phyloP scores from a whole-genome alignment of 768 basidiomycete genomes.

The Jaapia argillacea region DNA sequence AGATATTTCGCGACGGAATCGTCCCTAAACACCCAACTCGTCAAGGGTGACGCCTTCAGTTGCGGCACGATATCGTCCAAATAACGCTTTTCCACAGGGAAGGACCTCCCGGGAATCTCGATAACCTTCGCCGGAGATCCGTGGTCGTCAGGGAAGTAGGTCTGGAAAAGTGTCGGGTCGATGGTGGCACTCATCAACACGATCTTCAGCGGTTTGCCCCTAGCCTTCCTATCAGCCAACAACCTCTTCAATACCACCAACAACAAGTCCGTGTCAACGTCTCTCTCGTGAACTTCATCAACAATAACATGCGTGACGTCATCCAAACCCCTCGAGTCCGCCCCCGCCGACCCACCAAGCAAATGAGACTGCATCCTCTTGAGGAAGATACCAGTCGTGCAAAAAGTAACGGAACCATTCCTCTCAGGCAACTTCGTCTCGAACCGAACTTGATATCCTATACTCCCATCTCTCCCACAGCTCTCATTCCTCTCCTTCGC shows the following conservation, averaged over 20 bases:
- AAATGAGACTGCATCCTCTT: constrained; percentile 75
- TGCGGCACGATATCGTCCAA: constrained; percentile 66
- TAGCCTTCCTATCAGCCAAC: constrained; percentile 60
- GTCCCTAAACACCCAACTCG: constrained; percentile 61
- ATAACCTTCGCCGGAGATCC: constrained; percentile 59
- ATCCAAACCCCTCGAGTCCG: too few relatives aligned
- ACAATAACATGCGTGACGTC: constrained; percentile 84
- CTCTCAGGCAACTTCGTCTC: constrained; percentile 70
- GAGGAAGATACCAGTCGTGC: constrained; percentile 87
- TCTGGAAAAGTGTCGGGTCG: constrained; percentile 80
- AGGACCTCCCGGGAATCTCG: constrained; percentile 85
- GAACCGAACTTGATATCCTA: constrained; percentile 92
- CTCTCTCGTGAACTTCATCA: constrained; percentile 94
- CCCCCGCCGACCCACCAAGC: constrained; percentile 27
- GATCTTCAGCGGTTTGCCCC: constrained; percentile 69
- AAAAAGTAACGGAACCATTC: constrained; percentile 84
- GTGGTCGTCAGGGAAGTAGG: constrained; percentile 65
- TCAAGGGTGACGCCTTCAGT: constrained; percentile 28
- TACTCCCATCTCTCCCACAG: constrained; percentile 45
- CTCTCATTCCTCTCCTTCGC: constrained; percentile 77
- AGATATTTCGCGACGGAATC: constrained; percentile 66
- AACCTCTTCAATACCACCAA: constrained; percentile 85
- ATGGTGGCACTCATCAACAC: constrained; percentile 96
- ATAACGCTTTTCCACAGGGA: constrained; percentile 75
- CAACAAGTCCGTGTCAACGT: constrained; percentile 85